These are phyloP conservation scores for Candida wancherniae DNA, from an alignment of 805 yeast genomes.

Conservation along the genomic window DNA sequence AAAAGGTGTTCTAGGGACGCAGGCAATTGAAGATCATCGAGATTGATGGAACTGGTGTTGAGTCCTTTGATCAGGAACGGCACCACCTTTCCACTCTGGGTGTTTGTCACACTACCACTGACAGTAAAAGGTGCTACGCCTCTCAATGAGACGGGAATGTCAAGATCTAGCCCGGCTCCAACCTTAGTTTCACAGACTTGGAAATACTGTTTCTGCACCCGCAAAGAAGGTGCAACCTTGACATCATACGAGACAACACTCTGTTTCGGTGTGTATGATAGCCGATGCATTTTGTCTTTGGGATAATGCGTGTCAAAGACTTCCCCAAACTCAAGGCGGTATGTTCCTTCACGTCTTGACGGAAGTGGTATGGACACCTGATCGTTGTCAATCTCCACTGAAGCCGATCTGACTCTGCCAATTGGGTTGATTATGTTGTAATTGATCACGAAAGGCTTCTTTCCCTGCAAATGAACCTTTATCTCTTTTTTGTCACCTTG, in stretches of 20 bases:
- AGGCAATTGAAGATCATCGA: constrained; percentile 5
- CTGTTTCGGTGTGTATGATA: constrained; percentile 4
- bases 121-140: constrained; percentile 64
- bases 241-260: constrained; percentile 39
- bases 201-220: constrained; percentile 43
- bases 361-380: constrained; percentile 34
- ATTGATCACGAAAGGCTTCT: constrained; percentile 63
- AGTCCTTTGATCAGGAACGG: constrained; percentile 42
- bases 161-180: constrained; percentile 24
- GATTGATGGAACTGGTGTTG: constrained; percentile 17
- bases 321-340: constrained; percentile 54
- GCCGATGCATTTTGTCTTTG: constrained; percentile 23
- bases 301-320: constrained; percentile 64
- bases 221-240: constrained; percentile 55
- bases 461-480: constrained; percentile 46
- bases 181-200: constrained; percentile 43
- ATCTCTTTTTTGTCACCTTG: constrained; percentile 25
- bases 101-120: constrained; percentile 56
- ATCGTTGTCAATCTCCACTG: constrained; percentile 28
- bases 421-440: constrained; percentile 59
- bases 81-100: constrained; percentile 50
- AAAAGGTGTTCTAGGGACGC: constrained; percentile 39
- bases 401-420: constrained; percentile 40
- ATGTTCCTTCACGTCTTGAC: constrained; percentile 50
- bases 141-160: constrained; percentile 47